phyloP scores from a whole-genome alignment of 768 basidiomycete genomes.

The Podaxis carcinomalis region DNA sequence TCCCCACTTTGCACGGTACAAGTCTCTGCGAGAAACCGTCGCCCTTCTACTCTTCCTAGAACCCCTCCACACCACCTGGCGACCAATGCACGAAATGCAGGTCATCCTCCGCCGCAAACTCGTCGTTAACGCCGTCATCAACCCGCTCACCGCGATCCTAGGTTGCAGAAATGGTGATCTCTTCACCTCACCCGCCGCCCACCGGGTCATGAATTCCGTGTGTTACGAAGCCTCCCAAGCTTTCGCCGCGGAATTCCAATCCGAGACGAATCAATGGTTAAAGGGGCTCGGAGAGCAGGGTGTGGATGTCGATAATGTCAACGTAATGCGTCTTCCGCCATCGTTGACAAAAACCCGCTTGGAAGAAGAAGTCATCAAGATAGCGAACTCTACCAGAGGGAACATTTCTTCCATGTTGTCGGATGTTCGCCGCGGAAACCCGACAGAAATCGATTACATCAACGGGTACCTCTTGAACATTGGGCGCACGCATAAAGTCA shows the following conservation, averaged over 20 bases:
- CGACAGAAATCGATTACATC: slow-evolving; percentile 78
- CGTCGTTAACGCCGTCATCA: slow-evolving; percentile 77
- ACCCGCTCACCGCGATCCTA: slow-evolving; percentile 81
- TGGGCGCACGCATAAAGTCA: slow-evolving; percentile 52
- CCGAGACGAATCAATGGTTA: slow-evolving; percentile 35
- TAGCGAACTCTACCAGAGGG: slow-evolving; percentile 51
- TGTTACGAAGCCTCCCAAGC: slow-evolving; percentile 68
- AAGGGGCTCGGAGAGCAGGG: slow-evolving; percentile 24
- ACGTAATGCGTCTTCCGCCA: slow-evolving; percentile 38
- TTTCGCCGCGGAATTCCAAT: slow-evolving; percentile 48
- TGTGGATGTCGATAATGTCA: slow-evolving; percentile 20
- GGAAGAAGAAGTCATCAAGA: slow-evolving; percentile 50
- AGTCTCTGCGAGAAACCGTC: slow-evolving; percentile 64
- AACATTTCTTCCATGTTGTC: slow-evolving; percentile 82
- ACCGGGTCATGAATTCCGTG: slow-evolving; percentile 45
- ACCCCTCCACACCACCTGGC: slow-evolving; percentile 58
- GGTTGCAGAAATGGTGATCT: slow-evolving; percentile 79
- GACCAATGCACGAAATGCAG: slow-evolving; percentile 62
- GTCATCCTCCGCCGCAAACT: slow-evolving; percentile 73
- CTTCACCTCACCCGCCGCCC: slow-evolving; percentile 39
- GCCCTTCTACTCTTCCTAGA: slow-evolving; percentile 55
- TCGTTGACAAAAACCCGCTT: slow-evolving; percentile 43
- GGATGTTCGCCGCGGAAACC: slow-evolving; percentile 57
- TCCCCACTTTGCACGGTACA: slow-evolving; percentile 40
- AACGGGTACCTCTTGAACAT: slow-evolving; percentile 76